A percentile compares a stretch with the other conserved stretches of the same genome.
These are phyloP conservation scores for Penicillium daleae DNA, from an alignment of 495 filamentous ascomycete genomes.

Conservation along the genomic window DNA sequence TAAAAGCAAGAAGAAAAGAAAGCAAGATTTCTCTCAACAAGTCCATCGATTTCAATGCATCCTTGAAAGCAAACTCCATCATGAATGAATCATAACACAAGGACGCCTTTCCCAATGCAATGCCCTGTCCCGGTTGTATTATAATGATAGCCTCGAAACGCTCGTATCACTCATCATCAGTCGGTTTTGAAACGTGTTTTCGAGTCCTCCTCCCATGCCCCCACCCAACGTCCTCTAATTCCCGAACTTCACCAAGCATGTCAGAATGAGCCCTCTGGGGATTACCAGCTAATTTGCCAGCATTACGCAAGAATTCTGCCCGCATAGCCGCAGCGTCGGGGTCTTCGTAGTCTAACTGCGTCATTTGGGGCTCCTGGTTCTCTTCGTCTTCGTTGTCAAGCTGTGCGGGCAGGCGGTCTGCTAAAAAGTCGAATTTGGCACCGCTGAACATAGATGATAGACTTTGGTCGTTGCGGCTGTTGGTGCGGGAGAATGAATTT, in stretches of 20 bases:
- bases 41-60: neutral
- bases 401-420: conserved; percentile 22
- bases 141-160: conserved; percentile 10
- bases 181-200: conserved; percentile 32
- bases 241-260: conserved; percentile 36
- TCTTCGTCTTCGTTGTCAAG: conserved; percentile 40
- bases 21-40: neutral
- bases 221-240: conserved; percentile 44
- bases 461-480: conserved; percentile 33
- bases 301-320: conserved; percentile 48
- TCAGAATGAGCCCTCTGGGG: conserved; percentile 23
- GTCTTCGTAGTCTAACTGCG: conserved; percentile 59
- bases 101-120: conserved; percentile 35
- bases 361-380: conserved; percentile 48
- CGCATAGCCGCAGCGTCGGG: conserved; percentile 54
- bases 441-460: conserved; percentile 41
- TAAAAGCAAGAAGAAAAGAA: neutral
- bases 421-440: conserved; percentile 38
- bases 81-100: conserved; percentile 1
- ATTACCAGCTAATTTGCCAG: conserved; percentile 44
- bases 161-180: conserved; percentile 25
- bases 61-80: conserved; percentile 7
- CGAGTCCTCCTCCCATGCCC: conserved; percentile 46
- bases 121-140: neutral
- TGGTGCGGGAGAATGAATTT: conserved; percentile 31